Evolutionary conservation across 768 basidiomycete species (phyloP), one percentile per base, ranked within the genome.

Genomic region (Peribolospora baueri): DNA sequence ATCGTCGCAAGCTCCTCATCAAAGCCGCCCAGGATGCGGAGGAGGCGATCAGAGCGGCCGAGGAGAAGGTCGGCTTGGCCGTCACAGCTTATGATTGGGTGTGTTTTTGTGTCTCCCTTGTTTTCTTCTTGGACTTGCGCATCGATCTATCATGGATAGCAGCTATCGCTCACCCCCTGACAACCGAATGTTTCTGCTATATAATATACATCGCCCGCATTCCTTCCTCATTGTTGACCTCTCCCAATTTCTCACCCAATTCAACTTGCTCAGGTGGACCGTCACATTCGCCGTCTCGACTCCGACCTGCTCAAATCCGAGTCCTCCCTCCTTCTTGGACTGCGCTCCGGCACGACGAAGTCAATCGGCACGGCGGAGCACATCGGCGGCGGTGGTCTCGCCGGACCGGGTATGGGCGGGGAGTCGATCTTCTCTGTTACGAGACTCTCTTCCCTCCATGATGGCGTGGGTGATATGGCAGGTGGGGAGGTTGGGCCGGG

Each of bases 51-150:
- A 41, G 59, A 0, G 52, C 56, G 3, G 59, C 45, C 0, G 80
- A 83, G 58, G 84, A 87, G 65, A 85, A 85, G 64, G 74, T 81
- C 40, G 82, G 77, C 59, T 71, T 85, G 13, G 79, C 82, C 3
- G 75, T 76, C 60, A 74, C 81, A 7, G 75, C 77, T 37, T 75
- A 76, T 60, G 79, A 82, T 61, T 76, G 78, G 42, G 84, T 84
- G 63, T 57, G 77, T 63, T 42, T 25, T 41, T 13, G 13, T 52
- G 53, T 8, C 60, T 38, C 5, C 37, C 8, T 37, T 37, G 9
- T 10, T 6, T 51, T 9, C 36, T 37, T n/a, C 7, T 38, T 5
- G 38, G 4, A 38, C 36, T 14, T 10, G 37, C 25, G 25, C 25
- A 25, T 25, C 25, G 25, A 25, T 25, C 25, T 25, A 1, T 25